These are phyloP conservation scores for Lipomyces spencermartinsiae DNA, from an alignment of 805 yeast genomes.

Conservation along the genomic window DNA sequence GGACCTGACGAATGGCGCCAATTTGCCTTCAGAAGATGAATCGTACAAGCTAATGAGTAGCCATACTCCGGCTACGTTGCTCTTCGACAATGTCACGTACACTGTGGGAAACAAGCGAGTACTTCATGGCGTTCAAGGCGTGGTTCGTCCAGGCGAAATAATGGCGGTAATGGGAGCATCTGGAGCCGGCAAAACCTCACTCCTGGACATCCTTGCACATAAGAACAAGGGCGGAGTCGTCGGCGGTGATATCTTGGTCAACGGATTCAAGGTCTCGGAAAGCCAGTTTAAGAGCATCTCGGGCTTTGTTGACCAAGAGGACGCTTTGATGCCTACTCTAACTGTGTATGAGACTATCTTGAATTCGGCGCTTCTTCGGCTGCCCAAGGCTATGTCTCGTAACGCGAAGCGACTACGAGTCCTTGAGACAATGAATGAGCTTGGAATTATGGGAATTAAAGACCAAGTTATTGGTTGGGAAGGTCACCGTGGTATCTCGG, in stretches of 20 bases:
- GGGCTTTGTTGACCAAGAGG: constrained; percentile 98
- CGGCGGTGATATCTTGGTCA: constrained; percentile 72
- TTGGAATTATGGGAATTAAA: constrained; percentile 80
- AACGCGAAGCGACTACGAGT: constrained; percentile 79
- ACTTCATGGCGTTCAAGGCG: constrained; percentile 70
- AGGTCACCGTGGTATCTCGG: constrained; percentile 88
- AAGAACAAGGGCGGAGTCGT: constrained; percentile 79
- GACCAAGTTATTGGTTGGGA: constrained; percentile 90
- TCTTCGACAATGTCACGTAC: constrained; percentile 78
- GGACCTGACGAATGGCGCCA: constrained; percentile 16
- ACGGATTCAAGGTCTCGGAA: constrained; percentile 58
- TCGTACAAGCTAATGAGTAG: constrained; percentile 57
- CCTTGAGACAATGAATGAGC: constrained; percentile 80
- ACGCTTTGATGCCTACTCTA: constrained; percentile 84
- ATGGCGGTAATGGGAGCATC: constrained; percentile 98
- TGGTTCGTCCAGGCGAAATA: constrained; percentile 85
- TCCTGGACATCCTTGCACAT: constrained; percentile 87
- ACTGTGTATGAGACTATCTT: constrained; percentile 96
- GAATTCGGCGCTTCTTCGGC: constrained; percentile 85
- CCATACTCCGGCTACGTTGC: constrained; percentile 70
- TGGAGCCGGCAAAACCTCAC: constrained; percentile 97
- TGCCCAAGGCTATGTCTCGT: constrained; percentile 81
- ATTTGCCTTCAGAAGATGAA: constrained; percentile 49
- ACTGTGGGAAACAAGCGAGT: constrained; percentile 59
- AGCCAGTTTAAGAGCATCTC: constrained; percentile 67